A percentile compares a stretch with the other conserved stretches of the same genome.
Conservation (phyloP, 1,139 yeast genomes). For the Geotrichum reessii region DNA sequence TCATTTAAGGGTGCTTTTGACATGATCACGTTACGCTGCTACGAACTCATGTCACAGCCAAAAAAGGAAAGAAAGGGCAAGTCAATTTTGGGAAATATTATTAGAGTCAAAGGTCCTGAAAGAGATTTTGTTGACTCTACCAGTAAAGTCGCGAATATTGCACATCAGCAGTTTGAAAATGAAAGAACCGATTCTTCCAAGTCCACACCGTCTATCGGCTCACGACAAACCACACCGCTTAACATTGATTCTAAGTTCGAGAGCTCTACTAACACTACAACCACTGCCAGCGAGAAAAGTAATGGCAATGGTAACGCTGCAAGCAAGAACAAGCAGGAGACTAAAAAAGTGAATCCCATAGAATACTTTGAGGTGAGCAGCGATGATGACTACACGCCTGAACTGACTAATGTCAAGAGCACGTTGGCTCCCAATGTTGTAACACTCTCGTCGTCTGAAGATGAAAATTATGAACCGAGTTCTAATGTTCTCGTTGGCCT, state of each 20-base stretch:
- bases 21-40: slow-evolving; percentile 45
- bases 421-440: neutral
- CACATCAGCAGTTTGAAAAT: neutral
- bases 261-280: neutral
- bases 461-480: neutral
- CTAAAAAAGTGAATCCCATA: neutral
- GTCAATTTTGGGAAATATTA: slow-evolving; percentile 75
- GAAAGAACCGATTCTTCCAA: neutral
- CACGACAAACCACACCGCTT: neutral
- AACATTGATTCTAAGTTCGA: neutral
- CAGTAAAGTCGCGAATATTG: slow-evolving; percentile 45
- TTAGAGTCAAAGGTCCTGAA: slow-evolving; percentile 66
- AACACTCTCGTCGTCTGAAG: neutral
- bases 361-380: neutral
- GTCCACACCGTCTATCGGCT: neutral
- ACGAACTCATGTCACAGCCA: slow-evolving; percentile 47
- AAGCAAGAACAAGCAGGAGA: neutral
- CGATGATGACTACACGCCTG: neutral
- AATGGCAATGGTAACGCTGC: neutral
- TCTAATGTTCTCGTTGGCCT: neutral
- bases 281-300: neutral
- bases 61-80: slow-evolving; percentile 65
- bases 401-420: neutral
- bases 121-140: slow-evolving; percentile 81
- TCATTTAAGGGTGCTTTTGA: slow-evolving; percentile 93